Base-by-base conservation (phyloP, 192 early-diverging fungal species). In the Coemansia sp. region DNA sequence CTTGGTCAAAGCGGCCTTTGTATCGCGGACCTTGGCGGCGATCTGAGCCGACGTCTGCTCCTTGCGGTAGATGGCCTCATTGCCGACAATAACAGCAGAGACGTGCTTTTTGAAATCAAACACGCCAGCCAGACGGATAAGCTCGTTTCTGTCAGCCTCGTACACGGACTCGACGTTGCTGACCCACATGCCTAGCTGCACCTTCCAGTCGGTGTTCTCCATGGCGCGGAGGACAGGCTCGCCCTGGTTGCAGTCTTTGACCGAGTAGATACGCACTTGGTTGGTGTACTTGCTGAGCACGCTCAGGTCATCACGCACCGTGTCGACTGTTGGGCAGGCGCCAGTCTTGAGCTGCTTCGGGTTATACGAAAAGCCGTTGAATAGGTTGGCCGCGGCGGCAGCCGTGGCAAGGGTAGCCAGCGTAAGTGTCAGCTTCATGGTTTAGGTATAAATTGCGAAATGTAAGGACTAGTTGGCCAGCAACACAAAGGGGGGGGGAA, bases 151-250 rank as follows among this genome's bases (percentile, higher is more conserved):
- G 41, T 81, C 87, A 4, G 53, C 64, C 20, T 82, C 27, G 71
- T 82, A 87, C 6, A 78, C 69, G 5, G 45, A 64, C 38, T 72
- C 73, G 72, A 81, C 83, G 19, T 78, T 62, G 77, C 86, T 86
- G 51, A 91, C 85, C 89, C 89, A 91, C 44, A 91, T 75, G 1
- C 88, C 88, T 1, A 89, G 68, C 62, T 87, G 75, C 0, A 89
- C 65, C 61, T 86, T 87, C 87, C 87, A 88, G 65, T 86, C 79
- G 31, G 88, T 74, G 53, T 78, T 80, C 29, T 88, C 77, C 63
- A 91, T 86, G 3, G 89, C 89, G 27, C 85, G 83, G 41, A 91
- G 63, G 5, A 88, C 83, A 10, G 78, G 78, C 64, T 89, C 87
- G 44, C 86, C 77, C 55, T 86, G 83, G 60, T 88, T 78, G 74